Evolutionary conservation across 2,329 filamentous ascomycete species (phyloP).

Genomic region (Paraphaeosphaeria minitans): DNA sequence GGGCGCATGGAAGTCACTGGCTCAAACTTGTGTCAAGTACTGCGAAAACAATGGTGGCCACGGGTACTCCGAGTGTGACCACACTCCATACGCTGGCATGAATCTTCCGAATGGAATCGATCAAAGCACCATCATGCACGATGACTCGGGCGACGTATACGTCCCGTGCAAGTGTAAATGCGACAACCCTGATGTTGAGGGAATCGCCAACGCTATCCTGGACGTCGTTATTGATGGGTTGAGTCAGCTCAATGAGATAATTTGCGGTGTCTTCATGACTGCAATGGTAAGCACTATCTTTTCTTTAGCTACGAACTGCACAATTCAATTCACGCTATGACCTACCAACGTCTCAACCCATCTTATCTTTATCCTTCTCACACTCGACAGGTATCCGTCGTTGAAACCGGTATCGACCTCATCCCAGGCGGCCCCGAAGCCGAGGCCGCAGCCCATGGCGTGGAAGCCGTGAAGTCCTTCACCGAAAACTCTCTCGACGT

Average conservation of each 20-base stretch:
- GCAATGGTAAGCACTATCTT: background rate
- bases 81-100: conserved; percentile 1
- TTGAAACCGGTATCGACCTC: conserved; percentile 3
- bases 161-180: conserved; percentile 9
- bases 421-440: conserved; percentile 1
- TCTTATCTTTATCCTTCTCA: too few relatives aligned
- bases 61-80: conserved; percentile 13
- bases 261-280: conserved; percentile 12
- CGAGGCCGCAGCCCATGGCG: conserved; percentile 3
- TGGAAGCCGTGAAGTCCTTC: conserved; percentile 11
- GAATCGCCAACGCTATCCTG: conserved; percentile 2
- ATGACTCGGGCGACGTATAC: conserved; percentile 5
- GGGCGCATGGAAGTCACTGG: background rate
- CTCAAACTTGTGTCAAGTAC: conserved; percentile 13
- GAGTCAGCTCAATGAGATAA: conserved; percentile 9
- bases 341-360: too few relatives aligned
- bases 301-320: too few relatives aligned
- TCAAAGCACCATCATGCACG: background rate
- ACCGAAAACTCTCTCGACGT: conserved; percentile 10
- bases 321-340: too few relatives aligned
- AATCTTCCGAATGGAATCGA: conserved; percentile 2
- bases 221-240: conserved; percentile 9
- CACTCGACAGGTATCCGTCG: background rate
- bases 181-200: conserved; percentile 11
- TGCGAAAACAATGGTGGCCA: conserved; percentile 12